Conservation (phyloP, 2,329 filamentous ascomycete species). For the Penicillium hesseltinei region DNA sequence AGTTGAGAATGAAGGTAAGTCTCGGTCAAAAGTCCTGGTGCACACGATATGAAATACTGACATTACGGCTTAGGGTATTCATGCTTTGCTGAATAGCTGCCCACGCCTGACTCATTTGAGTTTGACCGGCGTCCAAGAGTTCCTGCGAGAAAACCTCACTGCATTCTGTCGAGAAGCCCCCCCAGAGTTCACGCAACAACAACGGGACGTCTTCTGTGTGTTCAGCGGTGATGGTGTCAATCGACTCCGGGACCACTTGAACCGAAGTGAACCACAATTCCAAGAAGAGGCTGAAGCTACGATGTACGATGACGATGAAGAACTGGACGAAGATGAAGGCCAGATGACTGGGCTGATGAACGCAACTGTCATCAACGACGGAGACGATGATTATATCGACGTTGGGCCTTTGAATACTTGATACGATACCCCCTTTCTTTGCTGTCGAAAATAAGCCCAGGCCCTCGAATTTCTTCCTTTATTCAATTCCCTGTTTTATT, state of each 20-base stretch:
- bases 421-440: conserved; percentile 34
- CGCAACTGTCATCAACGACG: conserved; percentile 43
- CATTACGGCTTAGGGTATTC: conserved; percentile 67
- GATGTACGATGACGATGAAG: conserved; percentile 47
- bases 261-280: conserved; percentile 43
- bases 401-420: conserved; percentile 35
- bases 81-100: conserved; percentile 83
- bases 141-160: conserved; percentile 80
- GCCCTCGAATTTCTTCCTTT: conserved; percentile 5
- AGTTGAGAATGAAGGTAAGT: conserved; percentile 75
- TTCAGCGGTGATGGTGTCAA: conserved; percentile 86
- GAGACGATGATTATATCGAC: conserved; percentile 43
- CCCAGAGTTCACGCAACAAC: conserved; percentile 88
- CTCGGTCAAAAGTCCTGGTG: not conserved
- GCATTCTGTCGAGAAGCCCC: conserved; percentile 84
- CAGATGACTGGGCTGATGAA: conserved; percentile 44
- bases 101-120: conserved; percentile 90
- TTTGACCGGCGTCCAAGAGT: conserved; percentile 88
- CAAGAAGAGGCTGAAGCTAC: conserved; percentile 39
- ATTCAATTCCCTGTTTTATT: conserved; percentile 11
- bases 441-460: conserved; percentile 14
- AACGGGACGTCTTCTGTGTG: conserved; percentile 93
- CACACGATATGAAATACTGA: not conserved
- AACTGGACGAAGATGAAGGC: conserved; percentile 44
- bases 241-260: conserved; percentile 75